Evolutionary conservation across 2,329 filamentous ascomycete species (phyloP), one percentile per base, ranked within the genome.

Genomic region (Rhexocercosporidium sp.): DNA sequence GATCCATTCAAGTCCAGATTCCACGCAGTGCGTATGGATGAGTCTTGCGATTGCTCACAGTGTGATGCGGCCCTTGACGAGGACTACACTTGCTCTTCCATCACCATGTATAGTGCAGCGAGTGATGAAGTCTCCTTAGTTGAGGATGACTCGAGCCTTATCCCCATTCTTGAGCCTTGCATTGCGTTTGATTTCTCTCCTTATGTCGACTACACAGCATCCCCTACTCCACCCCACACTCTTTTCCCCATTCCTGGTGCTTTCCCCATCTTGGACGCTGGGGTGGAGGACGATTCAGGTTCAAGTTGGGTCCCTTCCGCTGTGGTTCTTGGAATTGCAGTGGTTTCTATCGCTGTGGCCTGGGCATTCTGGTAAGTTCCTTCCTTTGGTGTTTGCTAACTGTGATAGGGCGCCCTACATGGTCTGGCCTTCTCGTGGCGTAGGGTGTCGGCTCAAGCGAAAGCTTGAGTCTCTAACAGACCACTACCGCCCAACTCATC

Each of bases 41-140:
- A 53, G 49, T 53, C 49, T 53, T 53, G 49, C 27, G 27, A 53
- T 4, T 53, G 49, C 49, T 53, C 49, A 12, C 16, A 53, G 49
- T 53, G 49, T 53, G 49, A 53, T 53, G 49, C 49, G 11, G 49
- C 27, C 25, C 27, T 22, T 34, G 49, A 53, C 49, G 12, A 12
- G 27, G 49, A 53, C 27, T 12, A 31, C 31, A 18, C 49, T 34
- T 22, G 27, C 49, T n/a, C n/a, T n/a, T 53, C 49, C 8, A 53
- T 53, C 20, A 53, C 49, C 16, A 22, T 53, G 49, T 53, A 53
- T 25, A 53, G 49, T 53, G 49, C 49, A 53, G 49, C 18, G 49
- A 27, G 20, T 31, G 34, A 39, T 39, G 34, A 39, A 14, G 49
- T 31, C 25, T 53, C 49, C 49, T 18, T 53, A 53, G 49, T 53